Conservation (phyloP, 768 basidiomycete species). For the Mycena galopus region DNA sequence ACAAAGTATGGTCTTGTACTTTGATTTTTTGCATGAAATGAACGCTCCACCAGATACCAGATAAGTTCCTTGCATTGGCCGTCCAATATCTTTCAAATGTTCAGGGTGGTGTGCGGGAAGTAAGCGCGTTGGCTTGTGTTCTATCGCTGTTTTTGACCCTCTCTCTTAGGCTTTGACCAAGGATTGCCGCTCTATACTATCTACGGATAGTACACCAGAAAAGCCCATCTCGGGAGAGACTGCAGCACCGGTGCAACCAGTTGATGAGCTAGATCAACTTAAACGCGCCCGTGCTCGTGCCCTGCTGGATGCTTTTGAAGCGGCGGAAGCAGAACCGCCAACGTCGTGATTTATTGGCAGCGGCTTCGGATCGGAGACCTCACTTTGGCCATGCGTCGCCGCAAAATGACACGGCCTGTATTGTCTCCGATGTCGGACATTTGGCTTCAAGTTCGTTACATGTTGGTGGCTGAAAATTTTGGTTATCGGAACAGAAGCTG, state of each 20-base stretch:
- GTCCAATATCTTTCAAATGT: conserved; percentile 60
- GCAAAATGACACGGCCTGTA: too few species aligned
- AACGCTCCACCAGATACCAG: conserved; percentile 59
- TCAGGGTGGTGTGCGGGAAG: conserved; percentile 62
- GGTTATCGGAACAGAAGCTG: too few species aligned
- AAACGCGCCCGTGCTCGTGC: conserved; percentile 22
- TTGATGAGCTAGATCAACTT: neutral
- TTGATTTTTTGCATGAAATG: neutral
- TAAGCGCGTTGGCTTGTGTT: conserved; percentile 34
- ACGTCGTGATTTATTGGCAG: conserved; percentile 3
- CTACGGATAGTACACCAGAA: neutral
- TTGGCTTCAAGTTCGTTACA: too few species aligned
- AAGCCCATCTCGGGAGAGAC: neutral
- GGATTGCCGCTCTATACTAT: conserved; percentile 19
- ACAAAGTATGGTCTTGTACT: conserved; percentile 48
- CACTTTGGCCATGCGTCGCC: too few species aligned
- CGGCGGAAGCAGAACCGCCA: neutral
- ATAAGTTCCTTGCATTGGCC: conserved; percentile 60
- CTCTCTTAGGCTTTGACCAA: conserved; percentile 20
- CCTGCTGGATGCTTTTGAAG: conserved; percentile 26
- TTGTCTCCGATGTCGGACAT: too few species aligned
- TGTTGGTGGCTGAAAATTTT: too few species aligned
- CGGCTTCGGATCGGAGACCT: too few species aligned
- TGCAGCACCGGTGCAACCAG: neutral
- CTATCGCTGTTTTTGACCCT: neutral